Evolutionary conservation across 768 basidiomycete species (phyloP), one percentile per base, ranked within the genome.

Genomic region (Tylopilus cervinicoccineus): DNA sequence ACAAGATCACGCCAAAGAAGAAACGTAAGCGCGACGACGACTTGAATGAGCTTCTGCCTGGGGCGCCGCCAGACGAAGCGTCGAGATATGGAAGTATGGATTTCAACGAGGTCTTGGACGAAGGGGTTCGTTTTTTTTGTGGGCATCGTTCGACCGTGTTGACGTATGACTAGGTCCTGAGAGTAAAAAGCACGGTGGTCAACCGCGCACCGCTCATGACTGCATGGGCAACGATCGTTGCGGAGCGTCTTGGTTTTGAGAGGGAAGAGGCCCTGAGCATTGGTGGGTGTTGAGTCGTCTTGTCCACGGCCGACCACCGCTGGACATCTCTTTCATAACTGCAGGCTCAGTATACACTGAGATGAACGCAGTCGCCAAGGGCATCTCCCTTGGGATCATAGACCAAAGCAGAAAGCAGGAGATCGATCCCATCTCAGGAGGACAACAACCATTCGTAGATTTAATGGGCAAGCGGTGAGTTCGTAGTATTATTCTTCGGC

Each of bases 161-260:
- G 17, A 46, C n/a, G 4, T 38, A 38, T 20, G 23, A 46, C 23
- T 50, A 92, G 88, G 64, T 73, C 8, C 73, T 96, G 36, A 72
- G 65, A 52, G 67, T 65, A 17, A 85, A 90, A 55, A 75, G 72
- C 8, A 75, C 80, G 17, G 75, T 91, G 17, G 77, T 90, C 38
- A 98, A 98, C 66, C 83, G 95, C 20, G 94, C 95, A 1, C 95
- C 95, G 0, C 75, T 97, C 38, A 89, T 97, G 88, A 93, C 85
- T 47, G 92, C 88, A 2, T 98, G 95, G 95, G 83, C 91, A 2
- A 87, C 78, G 43, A 68, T 91, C 28, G 89, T 97, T 23, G 87
- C 90, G 4, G 89, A 92, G 57, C 76, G 83, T 32, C 74, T 96
- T 53, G 89, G 93, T 2, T 98, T 98, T 65, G 77, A 82, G 43